These are phyloP conservation scores for Halenospora varia DNA, from an alignment of 495 filamentous ascomycete genomes.

Conservation along the genomic window DNA sequence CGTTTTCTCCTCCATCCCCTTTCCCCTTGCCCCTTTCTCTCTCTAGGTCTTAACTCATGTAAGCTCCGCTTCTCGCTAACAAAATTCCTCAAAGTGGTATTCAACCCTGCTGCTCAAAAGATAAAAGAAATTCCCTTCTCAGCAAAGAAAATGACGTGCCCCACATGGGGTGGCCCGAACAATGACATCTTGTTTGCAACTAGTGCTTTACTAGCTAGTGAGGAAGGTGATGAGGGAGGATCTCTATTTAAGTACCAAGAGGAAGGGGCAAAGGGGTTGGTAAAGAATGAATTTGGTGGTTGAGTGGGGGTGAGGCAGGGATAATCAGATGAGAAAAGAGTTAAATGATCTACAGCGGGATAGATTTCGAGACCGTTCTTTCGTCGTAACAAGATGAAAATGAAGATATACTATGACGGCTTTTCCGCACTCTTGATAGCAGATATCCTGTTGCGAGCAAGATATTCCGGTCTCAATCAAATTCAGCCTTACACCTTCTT, in stretches of 20 bases:
- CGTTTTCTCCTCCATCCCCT: neutral
- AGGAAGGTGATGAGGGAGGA: slow-evolving; percentile 10
- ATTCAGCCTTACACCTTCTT: too few relatives aligned
- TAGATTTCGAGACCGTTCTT: too few relatives aligned
- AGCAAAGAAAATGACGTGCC: slow-evolving; percentile 14
- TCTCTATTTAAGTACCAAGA: slow-evolving; percentile 7
- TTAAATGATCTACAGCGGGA: too few relatives aligned
- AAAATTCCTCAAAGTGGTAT: too few relatives aligned
- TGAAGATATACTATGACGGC: too few relatives aligned
- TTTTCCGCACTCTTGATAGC: too few relatives aligned
- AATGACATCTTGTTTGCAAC: slow-evolving; percentile 8
- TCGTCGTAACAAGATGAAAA: too few relatives aligned
- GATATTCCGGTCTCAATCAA: too few relatives aligned
- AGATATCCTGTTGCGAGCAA: too few relatives aligned
- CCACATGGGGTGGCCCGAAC: slow-evolving; percentile 14
- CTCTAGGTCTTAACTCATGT: neutral
- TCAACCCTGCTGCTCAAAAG: slow-evolving; percentile 5
- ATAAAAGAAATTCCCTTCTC: slow-evolving; percentile 7
- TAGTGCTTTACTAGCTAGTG: neutral
- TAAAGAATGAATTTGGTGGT: slow-evolving; percentile 14
- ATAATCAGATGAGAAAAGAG: neutral
- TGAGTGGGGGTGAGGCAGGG: slow-evolving; percentile 2
- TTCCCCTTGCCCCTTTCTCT: neutral
- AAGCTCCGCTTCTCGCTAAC: too few relatives aligned
- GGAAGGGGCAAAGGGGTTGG: neutral